phyloP scores from a whole-genome alignment of 1,284 basidiomycete species.

The Pseudozyma sp. region DNA sequence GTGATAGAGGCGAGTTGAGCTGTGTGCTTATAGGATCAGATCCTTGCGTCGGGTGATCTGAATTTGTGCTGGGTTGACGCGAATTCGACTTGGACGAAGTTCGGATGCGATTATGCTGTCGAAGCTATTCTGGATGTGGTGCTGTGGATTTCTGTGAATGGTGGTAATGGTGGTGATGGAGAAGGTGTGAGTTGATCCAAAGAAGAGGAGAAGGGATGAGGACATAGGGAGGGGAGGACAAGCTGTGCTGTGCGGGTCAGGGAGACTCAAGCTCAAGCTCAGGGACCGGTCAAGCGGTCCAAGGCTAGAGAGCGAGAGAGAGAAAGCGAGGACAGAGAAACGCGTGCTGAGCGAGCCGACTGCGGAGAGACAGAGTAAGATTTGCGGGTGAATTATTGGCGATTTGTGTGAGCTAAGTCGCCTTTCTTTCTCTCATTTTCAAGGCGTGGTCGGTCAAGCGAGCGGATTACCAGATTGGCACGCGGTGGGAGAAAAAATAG shows the following conservation, averaged over 20 bases:
- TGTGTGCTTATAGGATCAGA: too few relatives aligned
- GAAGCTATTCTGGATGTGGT: neutral
- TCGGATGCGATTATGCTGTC: neutral
- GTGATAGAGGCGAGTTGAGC: too few relatives aligned
- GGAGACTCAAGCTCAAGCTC: neutral
- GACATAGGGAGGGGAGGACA: neutral
- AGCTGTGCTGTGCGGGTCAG: constrained; percentile 1
- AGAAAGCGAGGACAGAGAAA: neutral
- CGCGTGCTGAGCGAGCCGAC: constrained; percentile 13
- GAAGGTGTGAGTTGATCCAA: neutral
- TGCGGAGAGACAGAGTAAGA: constrained; percentile 18
- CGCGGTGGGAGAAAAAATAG: neutral
- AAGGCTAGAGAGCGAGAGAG: constrained; percentile 2
- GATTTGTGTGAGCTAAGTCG: constrained; percentile 19
- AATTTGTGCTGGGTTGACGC: too few relatives aligned
- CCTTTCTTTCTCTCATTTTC: neutral
- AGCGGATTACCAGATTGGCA: too few relatives aligned
- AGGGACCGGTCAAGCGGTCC: constrained; percentile 11
- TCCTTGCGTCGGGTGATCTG: too few relatives aligned
- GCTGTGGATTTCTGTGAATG: neutral
- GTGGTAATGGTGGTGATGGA: constrained; percentile 1
- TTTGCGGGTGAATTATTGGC: constrained; percentile 8
- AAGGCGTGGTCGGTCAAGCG: constrained; percentile 7
- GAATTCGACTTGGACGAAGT: too few relatives aligned
- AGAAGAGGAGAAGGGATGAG: neutral